Conservation (phyloP, 129 eudicot species). For the Artemisia argyi region DNA sequence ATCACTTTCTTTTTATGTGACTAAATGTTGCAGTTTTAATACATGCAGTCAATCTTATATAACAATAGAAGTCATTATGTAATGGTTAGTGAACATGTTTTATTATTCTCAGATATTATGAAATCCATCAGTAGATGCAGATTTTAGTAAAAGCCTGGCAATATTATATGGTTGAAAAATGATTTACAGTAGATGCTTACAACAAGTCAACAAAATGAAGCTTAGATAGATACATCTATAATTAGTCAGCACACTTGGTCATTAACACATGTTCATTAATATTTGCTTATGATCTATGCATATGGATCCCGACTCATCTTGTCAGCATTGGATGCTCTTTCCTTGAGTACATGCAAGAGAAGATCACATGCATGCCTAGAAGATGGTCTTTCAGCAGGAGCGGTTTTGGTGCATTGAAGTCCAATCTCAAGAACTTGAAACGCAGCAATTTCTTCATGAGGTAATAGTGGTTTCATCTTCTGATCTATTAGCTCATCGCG, state of each 20-base stretch:
- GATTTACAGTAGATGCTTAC: slow-evolving; percentile 23
- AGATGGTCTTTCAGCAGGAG: slow-evolving; percentile 83
- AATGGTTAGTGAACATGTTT: too few relatives aligned
- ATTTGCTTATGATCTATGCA: slow-evolving; percentile 31
- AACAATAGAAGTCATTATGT: too few relatives aligned
- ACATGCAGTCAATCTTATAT: too few relatives aligned
- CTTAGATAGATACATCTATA: slow-evolving; percentile 26
- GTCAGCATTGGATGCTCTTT: slow-evolving; percentile 38
- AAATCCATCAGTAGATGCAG: slow-evolving; percentile 20
- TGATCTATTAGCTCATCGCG: slow-evolving; percentile 71
- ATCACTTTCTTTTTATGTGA: too few relatives aligned
- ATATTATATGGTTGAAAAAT: slow-evolving; percentile 21
- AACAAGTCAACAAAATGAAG: slow-evolving; percentile 19
- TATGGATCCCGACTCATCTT: slow-evolving; percentile 57
- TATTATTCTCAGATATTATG: not conserved
- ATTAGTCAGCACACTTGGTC: slow-evolving; percentile 10
- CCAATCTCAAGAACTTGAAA: slow-evolving; percentile 83
- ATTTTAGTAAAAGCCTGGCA: not conserved
- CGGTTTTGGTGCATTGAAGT: slow-evolving; percentile 81
- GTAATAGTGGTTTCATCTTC: slow-evolving; percentile 52
- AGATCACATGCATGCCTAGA: slow-evolving; percentile 71
- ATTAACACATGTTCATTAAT: not conserved
- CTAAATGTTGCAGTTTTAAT: too few relatives aligned
- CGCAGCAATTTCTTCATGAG: slow-evolving; percentile 66
- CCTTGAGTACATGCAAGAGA: slow-evolving; percentile 57